These are phyloP conservation scores for Talaromyces sp. DNA, from an alignment of 2,329 filamentous ascomycete species.

Conservation along the genomic window DNA sequence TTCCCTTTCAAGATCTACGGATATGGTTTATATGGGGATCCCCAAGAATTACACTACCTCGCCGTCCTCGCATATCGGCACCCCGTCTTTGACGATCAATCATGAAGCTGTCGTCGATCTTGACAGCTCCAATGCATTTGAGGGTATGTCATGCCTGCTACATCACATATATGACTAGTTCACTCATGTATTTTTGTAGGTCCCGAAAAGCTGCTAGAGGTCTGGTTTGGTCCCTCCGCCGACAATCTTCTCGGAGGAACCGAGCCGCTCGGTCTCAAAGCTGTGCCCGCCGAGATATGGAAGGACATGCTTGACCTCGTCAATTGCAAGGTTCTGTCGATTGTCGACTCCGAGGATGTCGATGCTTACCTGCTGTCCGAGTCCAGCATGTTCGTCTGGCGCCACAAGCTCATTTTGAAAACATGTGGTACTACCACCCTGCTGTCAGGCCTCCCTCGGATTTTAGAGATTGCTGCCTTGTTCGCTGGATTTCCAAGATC, in stretches of 20 bases:
- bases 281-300: slow-evolving; percentile 79
- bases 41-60: slow-evolving; percentile 79
- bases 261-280: slow-evolving; percentile 75
- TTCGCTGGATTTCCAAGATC: slow-evolving; percentile 86
- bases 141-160: slow-evolving; percentile 55
- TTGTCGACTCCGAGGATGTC: slow-evolving; percentile 86
- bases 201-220: slow-evolving; percentile 95
- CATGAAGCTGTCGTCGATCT: slow-evolving; percentile 88
- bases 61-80: slow-evolving; percentile 69
- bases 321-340: slow-evolving; percentile 96
- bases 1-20: slow-evolving; percentile 34
- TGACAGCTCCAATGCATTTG: slow-evolving; percentile 93
- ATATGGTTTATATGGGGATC: slow-evolving; percentile 81
- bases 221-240: slow-evolving; percentile 89
- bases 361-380: slow-evolving; percentile 97
- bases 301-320: slow-evolving; percentile 96
- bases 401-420: slow-evolving; percentile 99
- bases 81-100: slow-evolving; percentile 92
- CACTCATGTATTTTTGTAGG: slow-evolving; percentile 43
- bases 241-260: slow-evolving; percentile 66
- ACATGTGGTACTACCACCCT: slow-evolving; percentile 96
- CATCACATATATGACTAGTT: slow-evolving; percentile 17
- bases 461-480: slow-evolving; percentile 84
- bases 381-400: slow-evolving; percentile 99
- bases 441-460: slow-evolving; percentile 79